A percentile compares a stretch with the other conserved stretches of the same genome.
Evolutionary conservation across 371 early-diverging fungal species (phyloP).

Genomic region (Mucor piriformis): DNA sequence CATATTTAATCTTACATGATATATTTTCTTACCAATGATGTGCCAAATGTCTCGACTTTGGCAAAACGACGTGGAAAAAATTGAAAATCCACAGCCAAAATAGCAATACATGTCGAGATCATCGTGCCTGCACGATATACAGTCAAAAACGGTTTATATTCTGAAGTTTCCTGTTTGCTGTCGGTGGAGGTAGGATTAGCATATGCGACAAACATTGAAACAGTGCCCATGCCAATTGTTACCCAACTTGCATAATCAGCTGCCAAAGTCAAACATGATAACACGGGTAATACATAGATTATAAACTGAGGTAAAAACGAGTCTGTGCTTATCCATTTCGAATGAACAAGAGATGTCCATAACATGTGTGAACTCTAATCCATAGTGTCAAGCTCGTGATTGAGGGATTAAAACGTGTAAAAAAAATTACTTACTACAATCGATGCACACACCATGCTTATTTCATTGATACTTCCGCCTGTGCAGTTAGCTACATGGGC

Average conservation of each 20-base stretch:
- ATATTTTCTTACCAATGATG: constrained; percentile 69
- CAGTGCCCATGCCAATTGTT: constrained; percentile 16
- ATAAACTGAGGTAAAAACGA: constrained; percentile 31
- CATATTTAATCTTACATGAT: neutral
- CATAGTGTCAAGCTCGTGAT: neutral
- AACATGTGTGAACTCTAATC: constrained; percentile 33
- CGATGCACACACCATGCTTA: constrained; percentile 56
- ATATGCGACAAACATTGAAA: no score
- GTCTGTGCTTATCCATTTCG: constrained; percentile 9
- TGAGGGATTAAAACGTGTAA: neutral
- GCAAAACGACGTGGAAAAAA: constrained; percentile 90
- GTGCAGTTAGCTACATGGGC: constrained; percentile 69
- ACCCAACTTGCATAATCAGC: constrained; percentile 40
- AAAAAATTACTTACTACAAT: constrained; percentile 45
- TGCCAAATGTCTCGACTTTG: constrained; percentile 93
- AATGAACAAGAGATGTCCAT: constrained; percentile 27
- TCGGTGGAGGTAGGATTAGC: neutral
- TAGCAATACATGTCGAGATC: constrained; percentile 80
- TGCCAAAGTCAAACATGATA: constrained; percentile 31
- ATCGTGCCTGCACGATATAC: constrained; percentile 79
- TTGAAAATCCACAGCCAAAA: constrained; percentile 96
- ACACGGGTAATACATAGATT: constrained; percentile 38
- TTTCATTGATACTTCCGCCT: constrained; percentile 71
- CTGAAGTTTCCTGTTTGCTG: constrained; percentile 7
- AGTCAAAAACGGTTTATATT: constrained; percentile 56